Conservation (phyloP, 768 basidiomycete genomes). For the Exidia glandulosa region DNA sequence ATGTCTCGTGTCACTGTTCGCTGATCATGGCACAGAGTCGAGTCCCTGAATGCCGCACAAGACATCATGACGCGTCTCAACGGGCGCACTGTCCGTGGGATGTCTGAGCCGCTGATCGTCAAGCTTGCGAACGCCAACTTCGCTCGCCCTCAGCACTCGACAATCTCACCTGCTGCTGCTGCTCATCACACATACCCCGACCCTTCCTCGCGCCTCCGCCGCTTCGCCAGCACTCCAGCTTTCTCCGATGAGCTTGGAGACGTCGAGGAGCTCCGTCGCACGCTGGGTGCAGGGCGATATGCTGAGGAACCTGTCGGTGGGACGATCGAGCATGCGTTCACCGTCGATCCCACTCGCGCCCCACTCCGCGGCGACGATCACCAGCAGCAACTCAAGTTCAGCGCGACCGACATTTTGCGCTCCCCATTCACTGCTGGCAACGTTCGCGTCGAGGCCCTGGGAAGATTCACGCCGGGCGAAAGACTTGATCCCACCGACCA, state of each 20-base stretch:
- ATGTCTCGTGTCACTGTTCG: constrained; percentile 1
- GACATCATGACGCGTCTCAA: background rate
- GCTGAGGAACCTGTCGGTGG: background rate
- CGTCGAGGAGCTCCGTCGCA: background rate
- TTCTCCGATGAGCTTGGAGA: background rate
- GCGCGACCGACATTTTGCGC: background rate
- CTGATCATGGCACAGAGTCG: background rate
- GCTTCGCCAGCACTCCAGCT: background rate
- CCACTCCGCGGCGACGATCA: background rate
- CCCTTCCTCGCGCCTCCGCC: background rate
- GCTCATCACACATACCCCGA: background rate
- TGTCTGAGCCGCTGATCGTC: background rate
- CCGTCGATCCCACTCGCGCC: background rate
- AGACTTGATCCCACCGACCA: background rate
- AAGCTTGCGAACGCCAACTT: background rate
- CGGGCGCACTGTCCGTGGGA: background rate
- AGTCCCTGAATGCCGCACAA: background rate
- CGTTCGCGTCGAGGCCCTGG: background rate
- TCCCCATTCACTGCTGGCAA: background rate
- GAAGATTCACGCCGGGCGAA: background rate
- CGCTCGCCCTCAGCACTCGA: background rate
- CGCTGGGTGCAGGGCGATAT: background rate
- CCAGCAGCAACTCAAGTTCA: background rate
- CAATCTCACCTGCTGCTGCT: background rate
- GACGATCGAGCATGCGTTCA: background rate